Percentiles rank a stretch among this genome's conserved stretches.
phyloP scores from a whole-genome alignment of 1,284 basidiomycete species.

The Moniliella sp. region DNA sequence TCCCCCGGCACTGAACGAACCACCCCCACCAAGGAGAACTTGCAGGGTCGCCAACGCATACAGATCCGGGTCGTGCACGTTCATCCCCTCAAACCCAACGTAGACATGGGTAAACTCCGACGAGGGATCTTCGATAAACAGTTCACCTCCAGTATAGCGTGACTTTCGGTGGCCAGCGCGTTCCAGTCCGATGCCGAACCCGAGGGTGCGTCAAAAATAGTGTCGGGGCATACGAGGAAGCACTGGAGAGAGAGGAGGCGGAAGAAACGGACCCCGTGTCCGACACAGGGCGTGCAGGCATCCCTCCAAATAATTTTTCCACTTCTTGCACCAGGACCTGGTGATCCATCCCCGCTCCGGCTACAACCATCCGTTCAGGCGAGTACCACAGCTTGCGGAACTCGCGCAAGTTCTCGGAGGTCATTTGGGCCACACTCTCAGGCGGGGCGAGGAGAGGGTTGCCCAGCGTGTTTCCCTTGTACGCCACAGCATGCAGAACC shows the following conservation, averaged over 20 bases:
- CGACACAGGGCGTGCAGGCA: conserved; percentile 4
- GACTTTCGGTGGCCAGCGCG: conserved; percentile 39
- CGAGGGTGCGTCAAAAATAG: no score
- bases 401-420: conserved; percentile 45
- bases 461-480: conserved; percentile 55
- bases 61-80: conserved; percentile 78
- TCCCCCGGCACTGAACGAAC: conserved; percentile 80
- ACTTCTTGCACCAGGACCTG: conserved; percentile 63
- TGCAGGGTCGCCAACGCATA: conserved; percentile 86
- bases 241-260: no score
- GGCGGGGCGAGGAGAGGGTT: conserved; percentile 73
- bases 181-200: conserved; percentile 6
- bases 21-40: conserved; percentile 75
- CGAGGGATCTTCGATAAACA: conserved; percentile 44
- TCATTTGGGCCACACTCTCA: conserved; percentile 53
- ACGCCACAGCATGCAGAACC: conserved; percentile 66
- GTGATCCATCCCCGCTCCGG: conserved; percentile 76
- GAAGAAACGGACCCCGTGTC: no score
- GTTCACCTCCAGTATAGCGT: conserved; percentile 61
- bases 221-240: no score
- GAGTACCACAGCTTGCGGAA: conserved; percentile 66
- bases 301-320: conserved; percentile 60
- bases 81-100: conserved; percentile 72
- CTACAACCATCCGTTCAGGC: conserved; percentile 79
- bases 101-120: conserved; percentile 81